phyloP scores from a whole-genome alignment of 371 early-diverging fungal genomes.

The Mortierella polycephala region DNA sequence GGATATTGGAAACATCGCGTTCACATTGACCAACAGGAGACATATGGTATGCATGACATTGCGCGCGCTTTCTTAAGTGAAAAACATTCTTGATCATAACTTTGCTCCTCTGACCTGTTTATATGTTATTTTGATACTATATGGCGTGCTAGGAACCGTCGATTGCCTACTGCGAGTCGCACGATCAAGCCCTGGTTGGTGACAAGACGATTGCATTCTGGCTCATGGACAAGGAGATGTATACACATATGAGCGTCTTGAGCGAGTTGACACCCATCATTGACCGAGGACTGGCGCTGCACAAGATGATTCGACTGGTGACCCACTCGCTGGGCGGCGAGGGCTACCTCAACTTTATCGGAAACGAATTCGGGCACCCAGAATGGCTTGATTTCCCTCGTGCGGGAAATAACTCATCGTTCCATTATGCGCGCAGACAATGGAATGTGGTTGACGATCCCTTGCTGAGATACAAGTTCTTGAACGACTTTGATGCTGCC shows the following conservation, averaged over 20 bases:
- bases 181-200: constrained; percentile 97
- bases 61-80: too few species aligned
- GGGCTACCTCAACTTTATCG: constrained; percentile 96
- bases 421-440: constrained; percentile 96
- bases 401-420: constrained; percentile 87
- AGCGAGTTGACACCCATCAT: constrained; percentile 86
- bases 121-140: background rate
- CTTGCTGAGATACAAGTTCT: constrained; percentile 89
- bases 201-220: constrained; percentile 99
- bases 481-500: constrained; percentile 89
- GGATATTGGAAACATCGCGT: constrained; percentile 87
- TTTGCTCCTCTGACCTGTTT: too few species aligned
- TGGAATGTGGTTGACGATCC: constrained; percentile 91
- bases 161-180: constrained; percentile 94
- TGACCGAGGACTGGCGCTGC: constrained; percentile 93
- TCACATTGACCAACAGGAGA: constrained; percentile 91
- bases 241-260: constrained; percentile 89
- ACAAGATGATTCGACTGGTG: constrained; percentile 94
- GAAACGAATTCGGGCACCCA: constrained; percentile 98
- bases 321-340: constrained; percentile 94
- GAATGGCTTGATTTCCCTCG: constrained; percentile 99
- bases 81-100: too few species aligned
- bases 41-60: constrained; percentile 55
- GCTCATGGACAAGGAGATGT: constrained; percentile 99
- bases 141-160: constrained; percentile 71